Evolutionary conservation across 1,284 basidiomycete genomes (phyloP).

Genomic region (Sutorius eximius): DNA sequence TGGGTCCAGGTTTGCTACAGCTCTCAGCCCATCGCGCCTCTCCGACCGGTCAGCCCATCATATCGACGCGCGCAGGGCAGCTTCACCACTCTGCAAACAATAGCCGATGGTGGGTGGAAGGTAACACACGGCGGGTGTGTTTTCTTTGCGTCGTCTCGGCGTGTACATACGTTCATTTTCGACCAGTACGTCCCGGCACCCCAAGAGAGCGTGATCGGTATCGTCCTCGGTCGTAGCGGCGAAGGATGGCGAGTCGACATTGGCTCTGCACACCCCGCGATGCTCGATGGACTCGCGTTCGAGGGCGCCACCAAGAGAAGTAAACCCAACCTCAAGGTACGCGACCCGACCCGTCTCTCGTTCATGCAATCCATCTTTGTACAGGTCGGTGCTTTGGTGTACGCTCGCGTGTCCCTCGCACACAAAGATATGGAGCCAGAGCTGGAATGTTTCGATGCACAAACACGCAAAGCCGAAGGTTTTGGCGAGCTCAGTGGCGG

Average conservation of each 20-base stretch:
- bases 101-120: constrained; percentile 80
- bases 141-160: neutral
- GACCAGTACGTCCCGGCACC: constrained; percentile 80
- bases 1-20: constrained; percentile 74
- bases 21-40: constrained; percentile 28
- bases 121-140: constrained; percentile 70
- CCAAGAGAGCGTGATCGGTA: constrained; percentile 79
- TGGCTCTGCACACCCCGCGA: constrained; percentile 73
- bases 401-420: constrained; percentile 81
- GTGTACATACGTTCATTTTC: neutral
- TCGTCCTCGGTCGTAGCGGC: constrained; percentile 66
- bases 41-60: constrained; percentile 38
- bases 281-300: constrained; percentile 79
- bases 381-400: constrained; percentile 78
- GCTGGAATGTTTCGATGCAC: constrained; percentile 84
- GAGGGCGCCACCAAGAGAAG: constrained; percentile 85
- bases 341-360: neutral
- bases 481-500: constrained; percentile 84
- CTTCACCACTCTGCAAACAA: constrained; percentile 69
- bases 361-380: neutral
- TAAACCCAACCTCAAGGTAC: constrained; percentile 79
- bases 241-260: constrained; percentile 85
- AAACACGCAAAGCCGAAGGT: constrained; percentile 79
- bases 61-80: constrained; percentile 67
- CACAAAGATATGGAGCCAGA: constrained; percentile 91